Evolutionary conservation across 371 early-diverging fungal genomes (phyloP).

Genomic region (Fennellomyces sp.): DNA sequence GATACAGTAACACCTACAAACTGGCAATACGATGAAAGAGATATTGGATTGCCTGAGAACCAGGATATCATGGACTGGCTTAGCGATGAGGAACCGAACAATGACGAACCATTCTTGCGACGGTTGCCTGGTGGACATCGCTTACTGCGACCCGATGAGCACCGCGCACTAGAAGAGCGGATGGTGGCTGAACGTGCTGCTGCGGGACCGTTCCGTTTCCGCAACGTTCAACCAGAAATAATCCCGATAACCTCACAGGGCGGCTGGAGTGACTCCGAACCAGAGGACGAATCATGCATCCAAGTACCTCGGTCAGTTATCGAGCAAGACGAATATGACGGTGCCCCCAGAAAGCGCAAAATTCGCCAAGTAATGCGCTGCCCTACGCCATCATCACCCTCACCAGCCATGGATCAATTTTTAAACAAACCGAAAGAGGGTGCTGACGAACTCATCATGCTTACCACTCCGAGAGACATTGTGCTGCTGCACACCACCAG

Average conservation of each 20-base stretch:
- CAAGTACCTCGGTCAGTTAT: background rate
- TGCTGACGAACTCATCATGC: slow-evolving; percentile 30
- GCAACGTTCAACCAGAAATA: background rate
- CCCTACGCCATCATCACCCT: background rate
- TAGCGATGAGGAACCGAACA: background rate
- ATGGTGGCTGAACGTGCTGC: slow-evolving; percentile 3
- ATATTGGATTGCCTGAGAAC: background rate
- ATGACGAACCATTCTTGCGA: background rate
- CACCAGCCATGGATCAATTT: background rate
- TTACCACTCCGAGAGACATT: slow-evolving; percentile 36
- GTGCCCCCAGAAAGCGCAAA: background rate
- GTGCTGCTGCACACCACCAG: slow-evolving; percentile 24
- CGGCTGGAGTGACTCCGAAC: slow-evolving; percentile 10
- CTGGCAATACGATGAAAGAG: background rate
- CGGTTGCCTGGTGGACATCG: slow-evolving; percentile 5
- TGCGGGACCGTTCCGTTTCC: background rate
- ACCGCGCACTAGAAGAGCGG: slow-evolving; percentile 2
- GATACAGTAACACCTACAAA: background rate
- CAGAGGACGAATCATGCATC: background rate
- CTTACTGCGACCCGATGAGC: slow-evolving; percentile 1
- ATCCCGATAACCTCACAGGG: slow-evolving; percentile 4
- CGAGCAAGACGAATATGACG: background rate
- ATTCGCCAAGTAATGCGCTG: slow-evolving; percentile 11
- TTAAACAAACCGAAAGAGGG: slow-evolving; percentile 2
- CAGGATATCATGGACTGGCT: slow-evolving; percentile 1